Evolutionary conservation across 768 basidiomycete genomes (phyloP).

Genomic region (Clathrus columnatus): DNA sequence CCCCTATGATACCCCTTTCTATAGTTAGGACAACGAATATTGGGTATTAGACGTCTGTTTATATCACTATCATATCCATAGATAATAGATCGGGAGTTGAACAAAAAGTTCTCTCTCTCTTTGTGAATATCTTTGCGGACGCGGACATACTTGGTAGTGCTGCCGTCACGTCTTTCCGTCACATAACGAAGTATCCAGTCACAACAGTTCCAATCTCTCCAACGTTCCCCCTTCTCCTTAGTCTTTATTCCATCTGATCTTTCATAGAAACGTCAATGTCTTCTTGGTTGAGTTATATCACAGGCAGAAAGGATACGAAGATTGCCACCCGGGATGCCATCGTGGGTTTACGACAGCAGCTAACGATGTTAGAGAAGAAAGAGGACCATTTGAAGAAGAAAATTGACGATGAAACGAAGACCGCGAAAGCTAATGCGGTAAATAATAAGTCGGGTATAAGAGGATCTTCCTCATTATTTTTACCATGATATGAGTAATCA

Average conservation of each 20-base stretch:
- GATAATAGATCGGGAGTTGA: not conserved
- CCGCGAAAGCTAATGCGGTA: conserved; percentile 88
- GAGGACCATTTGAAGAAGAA: conserved; percentile 95
- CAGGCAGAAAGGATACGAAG: conserved; percentile 72
- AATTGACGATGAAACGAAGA: conserved; percentile 89
- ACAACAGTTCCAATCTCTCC: not conserved
- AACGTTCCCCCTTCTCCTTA: not conserved
- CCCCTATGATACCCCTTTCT: not conserved
- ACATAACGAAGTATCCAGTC: not conserved
- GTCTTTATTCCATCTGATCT: not conserved
- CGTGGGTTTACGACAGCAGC: conserved; percentile 83
- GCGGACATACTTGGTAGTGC: not conserved
- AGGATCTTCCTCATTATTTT: conserved; percentile 25
- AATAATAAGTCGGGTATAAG: conserved; percentile 78
- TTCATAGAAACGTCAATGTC: conserved; percentile 26
- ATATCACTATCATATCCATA: not conserved
- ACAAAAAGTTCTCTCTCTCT: not conserved
- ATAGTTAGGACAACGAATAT: not conserved
- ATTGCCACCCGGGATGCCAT: conserved; percentile 88
- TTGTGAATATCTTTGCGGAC: too few species aligned
- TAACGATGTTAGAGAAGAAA: conserved; percentile 98
- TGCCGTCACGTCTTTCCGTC: not conserved
- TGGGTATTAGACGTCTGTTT: not conserved
- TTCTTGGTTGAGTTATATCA: conserved; percentile 79
- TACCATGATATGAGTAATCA: not conserved